phyloP scores from a whole-genome alignment of 345 rosid species.

The Hibiscus trionum region DNA sequence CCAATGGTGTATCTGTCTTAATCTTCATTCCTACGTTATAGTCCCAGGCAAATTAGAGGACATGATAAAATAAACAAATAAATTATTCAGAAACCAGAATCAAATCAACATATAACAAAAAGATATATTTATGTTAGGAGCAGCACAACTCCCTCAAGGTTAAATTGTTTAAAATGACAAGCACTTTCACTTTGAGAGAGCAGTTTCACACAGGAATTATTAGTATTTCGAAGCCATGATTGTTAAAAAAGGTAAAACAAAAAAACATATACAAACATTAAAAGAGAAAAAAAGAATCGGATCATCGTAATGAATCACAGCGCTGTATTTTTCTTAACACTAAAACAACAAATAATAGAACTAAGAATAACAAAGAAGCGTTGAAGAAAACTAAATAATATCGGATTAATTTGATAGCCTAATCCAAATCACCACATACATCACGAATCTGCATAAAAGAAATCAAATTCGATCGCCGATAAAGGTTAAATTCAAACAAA shows the following conservation, averaged over 20 bases:
- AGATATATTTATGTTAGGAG: not conserved
- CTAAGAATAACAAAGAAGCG: not conserved
- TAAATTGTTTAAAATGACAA: not conserved
- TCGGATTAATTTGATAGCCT: not conserved
- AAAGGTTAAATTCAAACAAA: not conserved
- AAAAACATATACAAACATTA: not conserved
- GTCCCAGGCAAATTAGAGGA: not conserved
- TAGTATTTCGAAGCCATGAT: not conserved
- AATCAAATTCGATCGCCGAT: not conserved
- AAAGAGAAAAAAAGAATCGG: slow-evolving; percentile 1
- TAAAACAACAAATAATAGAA: not conserved
- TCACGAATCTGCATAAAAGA: not conserved
- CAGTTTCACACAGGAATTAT: not conserved
- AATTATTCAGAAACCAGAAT: not conserved
- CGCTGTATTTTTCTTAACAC: not conserved
- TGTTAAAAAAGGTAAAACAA: not conserved
- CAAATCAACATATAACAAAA: not conserved
- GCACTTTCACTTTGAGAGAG: not conserved
- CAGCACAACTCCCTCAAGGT: not conserved
- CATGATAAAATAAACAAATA: not conserved
- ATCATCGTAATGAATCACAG: not conserved
- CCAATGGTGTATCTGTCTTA: slow-evolving; percentile 89
- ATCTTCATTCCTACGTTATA: slow-evolving; percentile 79
- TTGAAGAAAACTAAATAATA: not conserved
- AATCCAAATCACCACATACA: not conserved